Evolutionary conservation across 1,284 basidiomycete genomes (phyloP).

Genomic region (Macrocystidia cucumis): DNA sequence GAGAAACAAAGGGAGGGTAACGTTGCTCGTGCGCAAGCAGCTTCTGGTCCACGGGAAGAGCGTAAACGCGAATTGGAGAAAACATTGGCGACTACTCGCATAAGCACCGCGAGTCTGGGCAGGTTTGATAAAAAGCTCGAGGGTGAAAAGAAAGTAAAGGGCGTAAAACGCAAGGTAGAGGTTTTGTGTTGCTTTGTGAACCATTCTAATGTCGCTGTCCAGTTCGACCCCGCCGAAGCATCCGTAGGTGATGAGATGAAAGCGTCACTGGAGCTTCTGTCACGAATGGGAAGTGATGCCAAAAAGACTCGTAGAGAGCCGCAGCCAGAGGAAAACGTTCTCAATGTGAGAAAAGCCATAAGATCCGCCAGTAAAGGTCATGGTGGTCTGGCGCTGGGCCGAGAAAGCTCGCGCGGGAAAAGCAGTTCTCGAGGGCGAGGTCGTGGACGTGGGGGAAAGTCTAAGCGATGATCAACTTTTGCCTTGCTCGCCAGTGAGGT

Average conservation of each 20-base stretch:
- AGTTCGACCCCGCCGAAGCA: constrained; percentile 80
- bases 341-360: constrained; percentile 87
- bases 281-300: constrained; percentile 66
- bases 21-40: constrained; percentile 47
- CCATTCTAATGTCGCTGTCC: constrained; percentile 6
- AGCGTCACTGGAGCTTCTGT: constrained; percentile 67
- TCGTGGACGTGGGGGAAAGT: constrained; percentile 14
- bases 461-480: constrained; percentile 16
- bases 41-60: constrained; percentile 29
- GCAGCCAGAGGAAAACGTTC: constrained; percentile 39
- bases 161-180: constrained; percentile 87
- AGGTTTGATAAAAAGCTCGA: constrained; percentile 86
- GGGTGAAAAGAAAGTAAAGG: constrained; percentile 84
- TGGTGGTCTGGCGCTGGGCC: constrained; percentile 51
- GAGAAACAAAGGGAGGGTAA: constrained; percentile 79
- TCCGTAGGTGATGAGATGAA: constrained; percentile 64
- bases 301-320: constrained; percentile 54
- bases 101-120: constrained; percentile 91
- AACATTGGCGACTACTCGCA: constrained; percentile 72
- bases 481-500: no score
- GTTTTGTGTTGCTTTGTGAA: constrained; percentile 1
- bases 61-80: constrained; percentile 75
- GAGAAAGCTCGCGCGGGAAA: constrained; percentile 21
- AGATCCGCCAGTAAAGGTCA: constrained; percentile 65
- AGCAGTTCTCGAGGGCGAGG: constrained; percentile 10